These are phyloP conservation scores for Daedaleopsis sinensis DNA, from an alignment of 768 basidiomycete genomes.

Conservation along the genomic window DNA sequence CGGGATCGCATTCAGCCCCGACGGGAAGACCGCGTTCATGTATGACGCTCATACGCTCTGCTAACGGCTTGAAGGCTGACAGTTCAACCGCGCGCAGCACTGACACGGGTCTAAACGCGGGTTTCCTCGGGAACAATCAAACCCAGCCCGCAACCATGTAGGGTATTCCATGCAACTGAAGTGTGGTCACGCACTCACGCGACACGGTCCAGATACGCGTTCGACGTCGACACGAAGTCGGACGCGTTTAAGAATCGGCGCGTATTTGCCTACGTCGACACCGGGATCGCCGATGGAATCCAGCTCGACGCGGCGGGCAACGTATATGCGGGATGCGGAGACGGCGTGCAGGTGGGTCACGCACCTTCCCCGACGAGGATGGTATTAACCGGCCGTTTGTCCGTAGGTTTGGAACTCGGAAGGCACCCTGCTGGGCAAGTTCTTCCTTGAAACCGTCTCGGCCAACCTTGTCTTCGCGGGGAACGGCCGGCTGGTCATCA, in stretches of 20 bases:
- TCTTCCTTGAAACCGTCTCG: slow-evolving; percentile 48
- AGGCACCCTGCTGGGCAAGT: slow-evolving; percentile 65
- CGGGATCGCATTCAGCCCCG: slow-evolving; percentile 72
- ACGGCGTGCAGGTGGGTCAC: slow-evolving; percentile 59
- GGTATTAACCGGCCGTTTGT: neutral
- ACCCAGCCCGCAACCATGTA: slow-evolving; percentile 72
- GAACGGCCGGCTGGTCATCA: slow-evolving; percentile 41
- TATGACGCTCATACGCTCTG: slow-evolving; percentile 26
- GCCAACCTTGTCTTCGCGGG: slow-evolving; percentile 48
- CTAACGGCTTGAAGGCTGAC: neutral
- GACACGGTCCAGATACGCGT: slow-evolving; percentile 54
- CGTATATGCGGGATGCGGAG: slow-evolving; percentile 69
- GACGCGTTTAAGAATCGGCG: slow-evolving; percentile 61
- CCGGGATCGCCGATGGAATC: slow-evolving; percentile 69
- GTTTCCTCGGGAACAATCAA: slow-evolving; percentile 51
- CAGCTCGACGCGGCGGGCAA: slow-evolving; percentile 67
- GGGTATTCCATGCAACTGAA: slow-evolving; percentile 22
- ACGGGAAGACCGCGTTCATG: slow-evolving; percentile 71
- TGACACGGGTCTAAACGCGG: slow-evolving; percentile 53
- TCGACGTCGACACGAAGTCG: slow-evolving; percentile 61
- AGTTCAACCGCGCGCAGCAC: slow-evolving; percentile 38
- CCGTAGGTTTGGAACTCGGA: slow-evolving; percentile 53
- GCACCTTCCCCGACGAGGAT: neutral
- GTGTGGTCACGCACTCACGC: neutral
- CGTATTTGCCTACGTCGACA: slow-evolving; percentile 67